These are phyloP conservation scores for Ilyonectria sp. DNA, from an alignment of 2,329 filamentous ascomycete species.

Conservation along the genomic window DNA sequence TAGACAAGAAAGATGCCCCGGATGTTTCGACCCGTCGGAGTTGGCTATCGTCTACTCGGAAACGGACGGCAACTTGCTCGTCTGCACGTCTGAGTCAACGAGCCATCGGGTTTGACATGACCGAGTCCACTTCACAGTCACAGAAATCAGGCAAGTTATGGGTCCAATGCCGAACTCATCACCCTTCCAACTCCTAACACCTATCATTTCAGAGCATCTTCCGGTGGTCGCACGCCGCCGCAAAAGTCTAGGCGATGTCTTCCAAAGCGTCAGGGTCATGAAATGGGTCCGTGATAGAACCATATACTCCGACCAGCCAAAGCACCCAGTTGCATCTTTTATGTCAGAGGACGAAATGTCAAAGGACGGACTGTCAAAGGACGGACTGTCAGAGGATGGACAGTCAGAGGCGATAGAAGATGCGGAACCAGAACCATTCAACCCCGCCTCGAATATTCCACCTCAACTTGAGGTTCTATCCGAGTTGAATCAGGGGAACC, in stretches of 20 bases:
- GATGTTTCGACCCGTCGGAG: not conserved
- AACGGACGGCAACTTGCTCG: not conserved
- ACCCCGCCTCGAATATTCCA: conserved; percentile 29
- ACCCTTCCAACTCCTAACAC: not conserved
- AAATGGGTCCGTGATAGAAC: conserved; percentile 46
- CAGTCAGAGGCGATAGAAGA: not conserved
- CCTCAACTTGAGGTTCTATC: conserved; percentile 50
- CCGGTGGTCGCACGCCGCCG: conserved; percentile 35
- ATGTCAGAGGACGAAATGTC: not conserved
- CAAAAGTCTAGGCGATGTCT: conserved; percentile 50
- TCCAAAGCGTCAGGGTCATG: conserved; percentile 46
- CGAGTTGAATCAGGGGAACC: conserved; percentile 42
- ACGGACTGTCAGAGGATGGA: not conserved
- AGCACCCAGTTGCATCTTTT: not conserved
- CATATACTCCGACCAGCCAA: conserved; percentile 2
- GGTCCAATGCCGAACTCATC: not conserved
- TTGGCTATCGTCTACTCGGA: not conserved
- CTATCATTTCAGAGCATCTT: not conserved
- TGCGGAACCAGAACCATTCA: not conserved
- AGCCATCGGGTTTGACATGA: not conserved
- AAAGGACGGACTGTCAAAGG: not conserved
- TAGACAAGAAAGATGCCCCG: not conserved
- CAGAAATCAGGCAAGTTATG: conserved; percentile 1
- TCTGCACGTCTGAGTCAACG: not conserved
- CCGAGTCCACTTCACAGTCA: not conserved